Conservation (phyloP, 805 yeast genomes). For the Barnettozyma populi region DNA sequence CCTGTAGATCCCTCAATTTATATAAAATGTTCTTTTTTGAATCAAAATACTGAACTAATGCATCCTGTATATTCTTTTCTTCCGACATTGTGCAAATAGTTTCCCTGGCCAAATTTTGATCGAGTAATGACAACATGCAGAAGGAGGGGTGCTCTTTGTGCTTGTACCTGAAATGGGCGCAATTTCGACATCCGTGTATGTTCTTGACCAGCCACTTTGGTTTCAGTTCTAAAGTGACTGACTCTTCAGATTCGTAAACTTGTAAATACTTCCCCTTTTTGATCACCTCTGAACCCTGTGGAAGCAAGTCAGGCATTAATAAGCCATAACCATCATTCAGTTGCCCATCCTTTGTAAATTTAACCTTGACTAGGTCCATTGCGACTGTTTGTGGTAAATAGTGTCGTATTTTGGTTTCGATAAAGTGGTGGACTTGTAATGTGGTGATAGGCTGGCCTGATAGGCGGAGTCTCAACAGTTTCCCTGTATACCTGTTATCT, state of each 20-base stretch:
- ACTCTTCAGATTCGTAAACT: constrained; percentile 19
- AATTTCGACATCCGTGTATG: constrained; percentile 44
- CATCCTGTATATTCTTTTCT: background rate
- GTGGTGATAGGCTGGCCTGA: constrained; percentile 16
- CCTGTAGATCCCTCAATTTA: constrained; percentile 22
- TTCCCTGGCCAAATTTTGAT: background rate
- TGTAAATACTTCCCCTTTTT: constrained; percentile 34
- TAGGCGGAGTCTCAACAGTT: constrained; percentile 30
- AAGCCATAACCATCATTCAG: constrained; percentile 38
- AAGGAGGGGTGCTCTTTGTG: constrained; percentile 30
- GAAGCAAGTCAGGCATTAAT: constrained; percentile 37
- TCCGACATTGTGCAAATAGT: constrained; percentile 1
- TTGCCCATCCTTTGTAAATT: constrained; percentile 9
- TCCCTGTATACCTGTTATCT: constrained; percentile 27
- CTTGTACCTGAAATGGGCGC: constrained; percentile 42
- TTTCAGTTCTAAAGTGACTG: constrained; percentile 42
- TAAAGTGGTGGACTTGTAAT: constrained; percentile 13
- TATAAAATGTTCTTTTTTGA: constrained; percentile 19
- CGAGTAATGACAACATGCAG: constrained; percentile 41
- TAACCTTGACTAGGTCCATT: constrained; percentile 12
- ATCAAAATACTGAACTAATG: constrained; percentile 21
- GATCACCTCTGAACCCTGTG: constrained; percentile 27
- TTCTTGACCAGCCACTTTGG: constrained; percentile 53
- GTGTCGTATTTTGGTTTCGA: constrained; percentile 11
- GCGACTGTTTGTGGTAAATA: constrained; percentile 28